Evolutionary conservation across 2,329 filamentous ascomycete species (phyloP).

Genomic region (Paracoccidioides brasiliensis): DNA sequence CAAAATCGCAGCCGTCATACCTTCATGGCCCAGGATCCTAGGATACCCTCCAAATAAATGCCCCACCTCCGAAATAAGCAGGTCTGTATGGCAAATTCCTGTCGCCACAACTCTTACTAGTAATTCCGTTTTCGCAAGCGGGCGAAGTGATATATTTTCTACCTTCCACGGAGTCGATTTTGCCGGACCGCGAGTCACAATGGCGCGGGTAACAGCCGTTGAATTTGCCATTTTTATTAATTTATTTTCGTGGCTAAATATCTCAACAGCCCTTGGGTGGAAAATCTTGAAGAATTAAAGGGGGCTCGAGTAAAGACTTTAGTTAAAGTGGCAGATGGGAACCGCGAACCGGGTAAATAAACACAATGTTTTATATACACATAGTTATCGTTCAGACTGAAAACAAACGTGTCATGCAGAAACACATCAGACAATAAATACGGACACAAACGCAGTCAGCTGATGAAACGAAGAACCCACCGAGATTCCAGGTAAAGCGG

Average conservation of each 20-base stretch:
- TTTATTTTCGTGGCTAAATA: not conserved
- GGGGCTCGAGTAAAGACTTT: too few relatives aligned
- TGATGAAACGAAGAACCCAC: too few relatives aligned
- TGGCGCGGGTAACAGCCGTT: not conserved
- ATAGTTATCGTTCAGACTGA: too few relatives aligned
- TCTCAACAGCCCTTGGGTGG: not conserved
- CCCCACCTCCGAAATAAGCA: constrained; percentile 17
- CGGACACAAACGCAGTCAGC: too few relatives aligned
- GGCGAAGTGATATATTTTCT: not conserved
- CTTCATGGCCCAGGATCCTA: constrained; percentile 10
- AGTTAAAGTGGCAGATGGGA: too few relatives aligned
- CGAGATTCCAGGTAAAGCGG: too few relatives aligned
- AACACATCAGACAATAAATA: too few relatives aligned
- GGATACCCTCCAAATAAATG: constrained; percentile 5
- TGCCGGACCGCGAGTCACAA: not conserved
- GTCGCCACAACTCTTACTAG: constrained; percentile 23
- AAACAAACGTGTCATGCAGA: too few relatives aligned
- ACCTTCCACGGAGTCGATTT: not conserved
- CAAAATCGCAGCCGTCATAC: constrained; percentile 1
- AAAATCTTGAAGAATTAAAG: too few relatives aligned
- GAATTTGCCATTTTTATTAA: not conserved
- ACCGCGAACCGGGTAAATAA: too few relatives aligned
- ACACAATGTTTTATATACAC: too few relatives aligned
- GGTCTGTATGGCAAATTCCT: constrained; percentile 25
- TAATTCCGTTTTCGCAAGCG: constrained; percentile 15